Base-by-base conservation (phyloP, 179 eudicot species). In the Beta corolliflora region DNA sequence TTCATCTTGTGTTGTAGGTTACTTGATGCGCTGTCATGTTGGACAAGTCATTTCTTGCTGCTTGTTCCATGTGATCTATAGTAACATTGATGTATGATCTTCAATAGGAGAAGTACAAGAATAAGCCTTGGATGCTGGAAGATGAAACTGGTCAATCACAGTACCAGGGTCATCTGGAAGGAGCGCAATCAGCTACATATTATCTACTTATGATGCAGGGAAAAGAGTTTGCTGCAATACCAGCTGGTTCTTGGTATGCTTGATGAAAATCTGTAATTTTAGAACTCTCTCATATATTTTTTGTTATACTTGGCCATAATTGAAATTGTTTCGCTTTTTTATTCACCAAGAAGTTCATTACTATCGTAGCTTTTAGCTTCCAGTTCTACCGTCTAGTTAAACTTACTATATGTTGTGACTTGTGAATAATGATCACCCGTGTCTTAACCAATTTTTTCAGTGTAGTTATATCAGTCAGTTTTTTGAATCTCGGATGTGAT, bases 121-220 rank as follows among this genome's bases (percentile, higher is more conserved):
- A 96, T 83, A 94, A 90, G 85, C 99, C 98, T 63, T 96, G 99
- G 99, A 81, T 93, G 77, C 86, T 96, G 88, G 99, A 94, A 84
- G 98, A 96, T 90, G 98, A 96, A 88, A 88, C 95, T 3, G 95
- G 98, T 54, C 97, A 93, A 81, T 89, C 83, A 66, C 98, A 93
- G 87, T 96, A 83, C 84, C 98, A 92, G 78, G 99, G 99, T 70
- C 94, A 81, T 53, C 91, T 89, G 61, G 98, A 96, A 90, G 99
- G 99, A 76, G 84, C 94, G 68, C 97, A 92, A 67, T 86, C 94
- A 73, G 97, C 98, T 21, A 93, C 93, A 9, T 94, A 96, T 87
- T 93, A 96, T 87, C 93, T 96, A 72, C 86, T 96, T 60, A 90
- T 96, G 96, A 76, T 87, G 83, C 98, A 94, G 81, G 98, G 91